phyloP scores from a whole-genome alignment of 345 rosid genomes.

The Heritiera littoralis region DNA sequence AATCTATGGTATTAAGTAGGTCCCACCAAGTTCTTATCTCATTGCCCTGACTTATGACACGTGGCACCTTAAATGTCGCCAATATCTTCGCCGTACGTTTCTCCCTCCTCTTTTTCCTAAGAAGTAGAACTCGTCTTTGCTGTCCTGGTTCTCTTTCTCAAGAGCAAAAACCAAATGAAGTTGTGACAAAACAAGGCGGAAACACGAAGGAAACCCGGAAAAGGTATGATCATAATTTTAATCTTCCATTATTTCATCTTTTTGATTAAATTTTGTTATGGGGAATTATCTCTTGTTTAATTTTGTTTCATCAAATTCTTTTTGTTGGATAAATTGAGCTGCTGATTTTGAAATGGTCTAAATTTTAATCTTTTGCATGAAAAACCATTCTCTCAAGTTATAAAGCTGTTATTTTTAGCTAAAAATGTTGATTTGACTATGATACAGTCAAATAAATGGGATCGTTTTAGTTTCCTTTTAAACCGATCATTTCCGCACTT shows the following conservation, averaged over 20 bases:
- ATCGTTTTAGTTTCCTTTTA: not conserved
- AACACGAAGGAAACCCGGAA: not conserved
- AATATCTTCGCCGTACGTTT: conserved; percentile 41
- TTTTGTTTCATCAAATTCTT: not conserved
- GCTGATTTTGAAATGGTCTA: not conserved
- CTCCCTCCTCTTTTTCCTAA: conserved; percentile 19
- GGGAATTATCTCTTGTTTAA: not conserved
- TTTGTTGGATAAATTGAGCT: not conserved
- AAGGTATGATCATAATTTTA: conserved; percentile 29
- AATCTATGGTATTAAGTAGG: conserved; percentile 6
- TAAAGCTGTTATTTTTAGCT: not conserved
- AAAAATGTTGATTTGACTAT: not conserved
- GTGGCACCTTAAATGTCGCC: conserved; percentile 45
- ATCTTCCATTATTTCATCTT: not conserved
- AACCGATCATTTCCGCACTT: conserved; percentile 4
- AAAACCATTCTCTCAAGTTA: not conserved
- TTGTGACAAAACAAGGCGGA: not conserved
- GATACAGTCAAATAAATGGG: not conserved
- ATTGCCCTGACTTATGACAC: conserved; percentile 22
- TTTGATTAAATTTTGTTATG: not conserved
- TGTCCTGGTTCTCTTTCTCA: not conserved
- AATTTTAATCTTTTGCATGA: not conserved
- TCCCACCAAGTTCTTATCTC: conserved; percentile 17
- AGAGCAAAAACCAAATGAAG: not conserved
- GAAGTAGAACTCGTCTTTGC: not conserved